A percentile compares a stretch with the other conserved stretches of the same genome.
phyloP scores from a whole-genome alignment of 164 flowering plant genomes.

The Dillenia turbinata region DNA sequence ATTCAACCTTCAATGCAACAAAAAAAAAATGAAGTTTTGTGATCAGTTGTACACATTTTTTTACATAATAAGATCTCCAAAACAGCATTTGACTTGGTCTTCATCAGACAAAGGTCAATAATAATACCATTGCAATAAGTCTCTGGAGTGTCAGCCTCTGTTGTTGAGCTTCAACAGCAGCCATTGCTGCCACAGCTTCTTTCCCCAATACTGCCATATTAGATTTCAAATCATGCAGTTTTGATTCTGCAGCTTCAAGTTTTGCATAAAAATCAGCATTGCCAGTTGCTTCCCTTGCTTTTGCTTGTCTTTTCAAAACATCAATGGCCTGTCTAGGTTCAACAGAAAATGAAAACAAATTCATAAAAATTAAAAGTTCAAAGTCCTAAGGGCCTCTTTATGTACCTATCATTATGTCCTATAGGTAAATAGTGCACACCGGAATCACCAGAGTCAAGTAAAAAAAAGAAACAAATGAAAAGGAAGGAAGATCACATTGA shows the following conservation, averaged over 20 bases:
- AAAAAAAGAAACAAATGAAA: too few species aligned
- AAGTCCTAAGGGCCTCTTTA: too few species aligned
- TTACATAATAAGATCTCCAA: too few species aligned
- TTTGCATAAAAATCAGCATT: constrained; percentile 49
- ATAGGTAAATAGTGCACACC: too few species aligned
- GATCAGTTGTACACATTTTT: too few species aligned
- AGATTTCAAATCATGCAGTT: constrained; percentile 80
- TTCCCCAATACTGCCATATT: constrained; percentile 75
- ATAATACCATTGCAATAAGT: constrained; percentile 73
- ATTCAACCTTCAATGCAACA: constrained; percentile 59
- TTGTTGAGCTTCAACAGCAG: constrained; percentile 95
- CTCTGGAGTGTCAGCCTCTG: constrained; percentile 89
- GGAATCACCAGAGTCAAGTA: too few species aligned
- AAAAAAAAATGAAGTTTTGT: too few species aligned
- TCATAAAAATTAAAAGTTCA: too few species aligned
- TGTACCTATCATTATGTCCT: too few species aligned
- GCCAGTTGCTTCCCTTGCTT: constrained; percentile 64
- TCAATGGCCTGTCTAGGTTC: constrained; percentile 69
- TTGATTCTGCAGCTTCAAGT: constrained; percentile 76
- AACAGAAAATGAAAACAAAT: constrained; percentile 4
- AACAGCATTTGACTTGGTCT: too few species aligned
- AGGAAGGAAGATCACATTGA: too few species aligned
- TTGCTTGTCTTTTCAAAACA: constrained; percentile 78
- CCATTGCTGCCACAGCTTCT: constrained; percentile 94
- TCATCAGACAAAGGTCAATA: neutral